phyloP scores from a whole-genome alignment of 192 early-diverging fungal species.

The Kickxella alabastrina region DNA sequence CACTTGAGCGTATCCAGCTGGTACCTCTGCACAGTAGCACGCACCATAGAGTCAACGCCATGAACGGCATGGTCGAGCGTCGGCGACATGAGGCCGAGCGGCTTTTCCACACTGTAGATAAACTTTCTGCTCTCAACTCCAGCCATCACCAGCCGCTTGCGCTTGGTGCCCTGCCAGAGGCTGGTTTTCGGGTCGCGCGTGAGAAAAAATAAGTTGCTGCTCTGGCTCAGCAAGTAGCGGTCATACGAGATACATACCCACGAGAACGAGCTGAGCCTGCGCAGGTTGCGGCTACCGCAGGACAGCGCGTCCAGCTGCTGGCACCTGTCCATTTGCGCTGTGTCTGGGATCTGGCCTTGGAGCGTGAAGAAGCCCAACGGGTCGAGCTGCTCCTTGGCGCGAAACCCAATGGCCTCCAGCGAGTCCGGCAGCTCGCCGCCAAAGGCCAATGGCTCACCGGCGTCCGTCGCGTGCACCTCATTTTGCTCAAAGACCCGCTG shows the following conservation, averaged over 20 bases:
- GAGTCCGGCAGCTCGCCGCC: no score
- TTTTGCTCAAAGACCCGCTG: no score
- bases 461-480: no score
- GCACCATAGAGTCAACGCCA: conserved; percentile 63
- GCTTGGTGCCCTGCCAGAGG: conserved; percentile 12
- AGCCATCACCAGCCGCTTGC: conserved; percentile 8
- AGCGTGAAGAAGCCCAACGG: neutral
- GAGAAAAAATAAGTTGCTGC: conserved; percentile 8
- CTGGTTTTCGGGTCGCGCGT: neutral
- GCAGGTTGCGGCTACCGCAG: conserved; percentile 19
- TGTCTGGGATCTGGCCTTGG: neutral
- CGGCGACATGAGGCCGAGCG: conserved; percentile 29
- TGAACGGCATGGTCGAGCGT: conserved; percentile 54
- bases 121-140: no score
- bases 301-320: conserved; percentile 14
- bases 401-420: neutral
- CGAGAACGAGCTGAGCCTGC: conserved; percentile 11
- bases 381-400: neutral
- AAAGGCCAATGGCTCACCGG: no score
- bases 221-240: conserved; percentile 12
- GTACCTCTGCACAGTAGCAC: conserved; percentile 11
- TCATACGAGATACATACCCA: conserved; percentile 31
- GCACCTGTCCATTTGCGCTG: neutral
- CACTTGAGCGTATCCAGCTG: conserved; percentile 27
- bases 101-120: conserved; percentile 2